A percentile compares a stretch with the other conserved stretches of the same genome.
Evolutionary conservation across 2,329 filamentous ascomycete species (phyloP).

Genomic region (Seiridium unicorne): DNA sequence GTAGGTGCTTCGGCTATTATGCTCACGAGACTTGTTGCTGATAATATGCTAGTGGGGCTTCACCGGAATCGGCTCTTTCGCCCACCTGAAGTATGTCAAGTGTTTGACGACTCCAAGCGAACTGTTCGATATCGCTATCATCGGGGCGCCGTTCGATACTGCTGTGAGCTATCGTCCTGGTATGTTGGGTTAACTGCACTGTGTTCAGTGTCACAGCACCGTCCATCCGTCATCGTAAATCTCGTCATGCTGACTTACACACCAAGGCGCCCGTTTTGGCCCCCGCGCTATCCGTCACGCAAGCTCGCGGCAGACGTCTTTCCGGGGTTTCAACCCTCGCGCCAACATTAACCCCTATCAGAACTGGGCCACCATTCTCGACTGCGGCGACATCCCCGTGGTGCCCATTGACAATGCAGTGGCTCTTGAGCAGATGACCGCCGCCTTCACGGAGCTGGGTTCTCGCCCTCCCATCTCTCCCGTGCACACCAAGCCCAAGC

Average conservation of each 20-base stretch:
- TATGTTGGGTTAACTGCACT: constrained; percentile 25
- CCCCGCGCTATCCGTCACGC: constrained; percentile 85
- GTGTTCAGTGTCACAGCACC: not conserved
- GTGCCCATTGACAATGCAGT: constrained; percentile 84
- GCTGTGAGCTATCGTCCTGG: constrained; percentile 69
- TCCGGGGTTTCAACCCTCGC: constrained; percentile 79
- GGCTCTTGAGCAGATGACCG: constrained; percentile 80
- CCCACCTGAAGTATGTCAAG: constrained; percentile 66
- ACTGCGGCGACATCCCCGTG: constrained; percentile 89
- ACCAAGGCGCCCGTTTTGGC: constrained; percentile 71
- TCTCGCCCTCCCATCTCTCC: constrained; percentile 32
- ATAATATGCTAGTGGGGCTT: constrained; percentile 53
- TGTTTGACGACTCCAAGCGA: constrained; percentile 66
- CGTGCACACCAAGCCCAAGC: constrained; percentile 42
- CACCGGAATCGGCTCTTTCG: constrained; percentile 73
- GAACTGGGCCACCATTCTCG: constrained; percentile 75
- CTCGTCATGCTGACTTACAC: not conserved
- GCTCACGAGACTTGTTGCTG: not conserved
- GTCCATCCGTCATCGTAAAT: not conserved
- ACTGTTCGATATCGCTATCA: constrained; percentile 68
- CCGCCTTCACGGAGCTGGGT: constrained; percentile 71
- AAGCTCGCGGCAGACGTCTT: constrained; percentile 75
- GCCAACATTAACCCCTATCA: constrained; percentile 81
- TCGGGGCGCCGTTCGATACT: constrained; percentile 74
- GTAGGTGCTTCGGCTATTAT: constrained; percentile 32